Evolutionary conservation across 495 filamentous ascomycete species (phyloP).

Genomic region (Hypoxylon rickii): DNA sequence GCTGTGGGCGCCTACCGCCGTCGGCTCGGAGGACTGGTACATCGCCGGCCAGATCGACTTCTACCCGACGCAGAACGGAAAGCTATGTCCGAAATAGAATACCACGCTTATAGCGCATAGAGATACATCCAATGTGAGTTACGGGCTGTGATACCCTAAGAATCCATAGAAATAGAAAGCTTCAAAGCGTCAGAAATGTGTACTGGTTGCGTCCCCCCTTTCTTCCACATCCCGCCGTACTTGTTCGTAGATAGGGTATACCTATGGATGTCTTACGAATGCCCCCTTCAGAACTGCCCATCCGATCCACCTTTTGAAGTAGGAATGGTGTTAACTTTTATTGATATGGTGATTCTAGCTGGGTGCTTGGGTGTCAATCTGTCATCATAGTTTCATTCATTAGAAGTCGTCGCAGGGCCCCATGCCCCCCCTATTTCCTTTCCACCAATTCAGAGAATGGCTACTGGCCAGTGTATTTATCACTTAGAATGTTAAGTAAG

Average conservation of each 20-base stretch:
- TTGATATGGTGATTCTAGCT: too few relatives aligned
- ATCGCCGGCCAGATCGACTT: slow-evolving; percentile 30
- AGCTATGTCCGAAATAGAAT: slow-evolving; percentile 21
- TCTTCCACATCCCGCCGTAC: neutral
- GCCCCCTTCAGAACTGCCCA: too few relatives aligned
- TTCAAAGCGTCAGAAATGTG: neutral
- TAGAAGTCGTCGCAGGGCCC: too few relatives aligned
- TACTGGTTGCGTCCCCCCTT: neutral
- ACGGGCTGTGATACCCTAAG: neutral
- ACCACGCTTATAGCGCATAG: neutral
- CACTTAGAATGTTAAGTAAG: too few relatives aligned
- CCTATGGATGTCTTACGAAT: too few relatives aligned
- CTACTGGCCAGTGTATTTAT: too few relatives aligned
- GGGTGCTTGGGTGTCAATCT: too few relatives aligned
- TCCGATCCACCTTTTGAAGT: too few relatives aligned
- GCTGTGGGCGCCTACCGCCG: slow-evolving; percentile 56
- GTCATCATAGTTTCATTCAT: too few relatives aligned
- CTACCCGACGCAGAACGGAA: slow-evolving; percentile 35
- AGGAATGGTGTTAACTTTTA: too few relatives aligned
- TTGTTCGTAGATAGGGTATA: neutral
- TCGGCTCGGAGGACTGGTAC: slow-evolving; percentile 43
- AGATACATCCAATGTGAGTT: neutral
- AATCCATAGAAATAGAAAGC: neutral
- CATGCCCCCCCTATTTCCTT: too few relatives aligned
- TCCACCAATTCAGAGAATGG: too few relatives aligned